These are phyloP conservation scores for Ustilago curta DNA, from an alignment of 1,284 basidiomycete genomes.

Conservation along the genomic window DNA sequence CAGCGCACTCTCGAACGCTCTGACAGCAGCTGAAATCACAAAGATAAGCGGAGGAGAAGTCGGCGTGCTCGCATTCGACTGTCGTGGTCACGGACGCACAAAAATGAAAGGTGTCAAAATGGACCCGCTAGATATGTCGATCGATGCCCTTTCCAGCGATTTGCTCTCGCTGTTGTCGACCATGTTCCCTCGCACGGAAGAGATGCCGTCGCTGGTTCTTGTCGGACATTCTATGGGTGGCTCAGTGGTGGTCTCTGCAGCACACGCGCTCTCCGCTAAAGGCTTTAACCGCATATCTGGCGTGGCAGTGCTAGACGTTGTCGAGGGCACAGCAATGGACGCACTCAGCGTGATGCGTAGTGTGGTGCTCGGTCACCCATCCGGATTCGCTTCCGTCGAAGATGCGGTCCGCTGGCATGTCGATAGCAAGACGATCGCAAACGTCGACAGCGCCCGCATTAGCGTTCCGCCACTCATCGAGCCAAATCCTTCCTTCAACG, in stretches of 20 bases:
- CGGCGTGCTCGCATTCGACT: conserved; percentile 86
- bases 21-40: conserved; percentile 81
- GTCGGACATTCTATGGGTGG: conserved; percentile 71
- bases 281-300: conserved; percentile 74
- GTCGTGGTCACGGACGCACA: conserved; percentile 81
- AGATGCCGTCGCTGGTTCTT: conserved; percentile 57
- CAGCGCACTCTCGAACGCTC: conserved; percentile 87
- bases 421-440: conserved; percentile 62
- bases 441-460: conserved; percentile 63
- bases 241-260: conserved; percentile 53
- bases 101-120: conserved; percentile 4
- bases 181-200: conserved; percentile 43
- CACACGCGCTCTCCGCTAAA: conserved; percentile 41
- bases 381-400: conserved; percentile 83
- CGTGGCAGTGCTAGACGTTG: conserved; percentile 91
- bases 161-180: conserved; percentile 41
- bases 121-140: conserved; percentile 57
- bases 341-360: conserved; percentile 89
- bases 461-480: conserved; percentile 63
- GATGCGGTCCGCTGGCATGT: conserved; percentile 96
- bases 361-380: conserved; percentile 85
- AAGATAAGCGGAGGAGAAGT: conserved; percentile 78
- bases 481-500: conserved; percentile 28
- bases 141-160: conserved; percentile 53
- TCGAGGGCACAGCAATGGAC: conserved; percentile 96